phyloP scores from a whole-genome alignment of 2,329 filamentous ascomycete genomes.

The Calonectria naviculata region DNA sequence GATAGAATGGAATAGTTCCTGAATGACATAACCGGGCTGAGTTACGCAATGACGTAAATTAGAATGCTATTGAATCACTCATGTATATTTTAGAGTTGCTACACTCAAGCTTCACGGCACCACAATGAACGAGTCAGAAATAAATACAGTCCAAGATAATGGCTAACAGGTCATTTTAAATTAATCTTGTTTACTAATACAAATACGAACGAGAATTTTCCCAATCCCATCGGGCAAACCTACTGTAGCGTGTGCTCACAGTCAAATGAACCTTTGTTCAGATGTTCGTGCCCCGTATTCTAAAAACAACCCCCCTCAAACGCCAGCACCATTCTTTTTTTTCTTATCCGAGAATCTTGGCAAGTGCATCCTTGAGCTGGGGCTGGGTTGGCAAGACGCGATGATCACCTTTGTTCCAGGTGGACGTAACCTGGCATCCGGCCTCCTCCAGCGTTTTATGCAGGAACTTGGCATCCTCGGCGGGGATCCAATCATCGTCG shows the following conservation, averaged over 20 bases:
- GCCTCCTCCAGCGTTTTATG: background rate
- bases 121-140: no score
- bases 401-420: constrained; percentile 13
- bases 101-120: no score
- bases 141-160: no score
- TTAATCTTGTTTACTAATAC: no score
- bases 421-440: background rate
- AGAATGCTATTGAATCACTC: no score
- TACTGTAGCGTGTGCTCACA: background rate
- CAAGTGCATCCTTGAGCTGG: background rate
- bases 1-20: no score
- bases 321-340: background rate
- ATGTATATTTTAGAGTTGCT: no score
- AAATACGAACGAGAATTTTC: background rate
- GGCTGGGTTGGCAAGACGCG: background rate
- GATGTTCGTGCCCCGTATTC: background rate
- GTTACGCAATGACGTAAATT: no score
- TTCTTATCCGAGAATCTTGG: background rate
- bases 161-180: no score
- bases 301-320: background rate
- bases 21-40: no score
- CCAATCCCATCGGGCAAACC: background rate
- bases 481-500: constrained; percentile 3
- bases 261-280: background rate
- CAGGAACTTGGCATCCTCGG: background rate